Evolutionary conservation across 139 green algal genomes (phyloP).

Genomic region (Coelastrella sp.): DNA sequence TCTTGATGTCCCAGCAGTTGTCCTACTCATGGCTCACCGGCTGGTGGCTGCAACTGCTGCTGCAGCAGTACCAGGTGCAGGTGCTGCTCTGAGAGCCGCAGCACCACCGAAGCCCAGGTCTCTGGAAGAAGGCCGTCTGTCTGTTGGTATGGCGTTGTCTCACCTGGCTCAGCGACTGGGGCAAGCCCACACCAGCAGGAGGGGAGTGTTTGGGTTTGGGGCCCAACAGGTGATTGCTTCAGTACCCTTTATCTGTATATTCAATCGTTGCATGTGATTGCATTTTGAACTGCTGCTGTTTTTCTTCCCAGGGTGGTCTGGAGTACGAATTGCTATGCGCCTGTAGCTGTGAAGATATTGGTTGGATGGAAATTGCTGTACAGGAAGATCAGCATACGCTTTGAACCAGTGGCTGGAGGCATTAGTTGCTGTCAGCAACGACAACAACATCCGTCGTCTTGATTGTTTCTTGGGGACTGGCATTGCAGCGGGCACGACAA

Average conservation of each 20-base stretch:
- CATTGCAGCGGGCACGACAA: no score
- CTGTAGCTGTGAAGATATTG: no score
- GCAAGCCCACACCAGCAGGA: neutral
- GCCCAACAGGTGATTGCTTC: constrained; percentile 31
- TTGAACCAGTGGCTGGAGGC: no score
- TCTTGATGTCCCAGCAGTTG: constrained; percentile 35
- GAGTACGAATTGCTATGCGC: no score
- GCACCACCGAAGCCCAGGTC: neutral
- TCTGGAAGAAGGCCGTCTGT: constrained; percentile 5
- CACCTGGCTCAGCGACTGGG: constrained; percentile 38
- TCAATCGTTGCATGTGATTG: no score
- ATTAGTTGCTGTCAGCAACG: neutral
- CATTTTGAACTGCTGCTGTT: no score
- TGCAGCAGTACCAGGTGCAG: neutral
- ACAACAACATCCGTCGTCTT: neutral
- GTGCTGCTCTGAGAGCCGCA: neutral
- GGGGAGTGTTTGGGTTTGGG: constrained; percentile 31
- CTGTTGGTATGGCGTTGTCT: constrained; percentile 22
- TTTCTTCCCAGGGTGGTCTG: no score
- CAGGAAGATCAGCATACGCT: no score
- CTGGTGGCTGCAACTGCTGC: constrained; percentile 24
- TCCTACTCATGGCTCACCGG: constrained; percentile 27
- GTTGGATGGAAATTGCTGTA: no score
- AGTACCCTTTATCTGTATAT: neutral
- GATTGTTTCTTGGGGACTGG: no score